Evolutionary conservation across 257 asterid species (phyloP).

Genomic region (Ligustrum vulgare): DNA sequence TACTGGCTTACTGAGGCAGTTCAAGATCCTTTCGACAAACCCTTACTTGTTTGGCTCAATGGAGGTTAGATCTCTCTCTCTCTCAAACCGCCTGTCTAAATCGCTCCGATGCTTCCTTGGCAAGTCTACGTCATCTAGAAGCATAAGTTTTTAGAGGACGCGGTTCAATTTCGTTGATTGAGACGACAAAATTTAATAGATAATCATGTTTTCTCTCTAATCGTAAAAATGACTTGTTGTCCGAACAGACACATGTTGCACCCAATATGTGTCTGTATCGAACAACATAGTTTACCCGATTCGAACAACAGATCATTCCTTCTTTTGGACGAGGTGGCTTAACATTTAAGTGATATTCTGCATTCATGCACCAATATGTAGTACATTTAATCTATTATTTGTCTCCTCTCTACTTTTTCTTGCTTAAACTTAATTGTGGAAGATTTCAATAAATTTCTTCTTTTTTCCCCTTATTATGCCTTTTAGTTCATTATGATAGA

Average conservation of each 20-base stretch:
- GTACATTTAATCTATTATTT: neutral
- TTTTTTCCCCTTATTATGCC: neutral
- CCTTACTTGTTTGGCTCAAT: conserved; percentile 91
- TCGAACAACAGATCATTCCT: too few relatives aligned
- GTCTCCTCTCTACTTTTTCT: too few relatives aligned
- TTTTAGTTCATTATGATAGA: neutral
- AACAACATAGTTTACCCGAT: too few relatives aligned
- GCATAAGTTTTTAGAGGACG: neutral
- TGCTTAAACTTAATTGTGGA: too few relatives aligned
- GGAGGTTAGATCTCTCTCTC: conserved; percentile 59
- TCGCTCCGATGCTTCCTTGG: too few relatives aligned
- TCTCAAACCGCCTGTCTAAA: neutral
- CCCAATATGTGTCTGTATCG: too few relatives aligned
- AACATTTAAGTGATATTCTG: neutral
- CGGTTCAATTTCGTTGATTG: neutral
- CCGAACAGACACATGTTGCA: too few relatives aligned
- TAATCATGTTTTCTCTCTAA: neutral
- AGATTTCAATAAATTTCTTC: too few relatives aligned
- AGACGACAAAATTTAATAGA: too few relatives aligned
- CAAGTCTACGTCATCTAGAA: too few relatives aligned
- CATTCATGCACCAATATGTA: neutral
- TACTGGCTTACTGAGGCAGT: conserved; percentile 87
- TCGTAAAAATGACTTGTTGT: too few relatives aligned
- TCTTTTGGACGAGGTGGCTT: neutral
- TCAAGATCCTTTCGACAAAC: conserved; percentile 47